phyloP scores from a whole-genome alignment of 805 yeast genomes.

The Isabelozyma rhagii region DNA sequence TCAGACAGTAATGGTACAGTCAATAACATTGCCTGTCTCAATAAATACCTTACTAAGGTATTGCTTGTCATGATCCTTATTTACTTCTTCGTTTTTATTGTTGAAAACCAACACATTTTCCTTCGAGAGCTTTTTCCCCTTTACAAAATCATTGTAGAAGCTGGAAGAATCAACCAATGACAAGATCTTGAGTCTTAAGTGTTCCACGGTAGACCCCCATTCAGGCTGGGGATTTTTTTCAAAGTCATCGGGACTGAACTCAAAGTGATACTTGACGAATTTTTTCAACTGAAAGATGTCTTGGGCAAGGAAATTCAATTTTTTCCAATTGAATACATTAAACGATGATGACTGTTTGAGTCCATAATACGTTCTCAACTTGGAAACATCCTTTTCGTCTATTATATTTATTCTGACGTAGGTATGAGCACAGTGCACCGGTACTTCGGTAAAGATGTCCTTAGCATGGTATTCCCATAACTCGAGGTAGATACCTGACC shows the following conservation, averaged over 20 bases:
- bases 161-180: conserved; percentile 48
- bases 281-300: conserved; percentile 16
- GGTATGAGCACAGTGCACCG: conserved; percentile 77
- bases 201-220: conserved; percentile 64
- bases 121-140: conserved; percentile 3
- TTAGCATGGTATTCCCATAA: conserved; percentile 52
- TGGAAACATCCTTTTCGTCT: conserved; percentile 9
- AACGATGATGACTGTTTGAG: conserved; percentile 22
- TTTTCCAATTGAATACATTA: conserved; percentile 21
- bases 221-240: conserved; percentile 57
- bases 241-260: conserved; percentile 80
- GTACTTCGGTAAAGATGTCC: conserved; percentile 66
- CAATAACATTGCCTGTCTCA: conserved; percentile 43
- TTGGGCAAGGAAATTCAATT: conserved; percentile 11
- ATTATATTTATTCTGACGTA: conserved; percentile 50
- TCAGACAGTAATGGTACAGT: conserved; percentile 15
- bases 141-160: conserved; percentile 13
- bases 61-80: conserved; percentile 13
- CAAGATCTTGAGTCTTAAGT: conserved; percentile 56
- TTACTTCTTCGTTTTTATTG: conserved; percentile 23
- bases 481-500: conserved; percentile 39
- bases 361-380: conserved; percentile 25
- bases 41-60: conserved; percentile 36
- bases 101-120: conserved; percentile 27
- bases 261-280: conserved; percentile 59